Evolutionary conservation across 2,329 filamentous ascomycete genomes (phyloP).

Genomic region (Rhinocladiella mackenziei): DNA sequence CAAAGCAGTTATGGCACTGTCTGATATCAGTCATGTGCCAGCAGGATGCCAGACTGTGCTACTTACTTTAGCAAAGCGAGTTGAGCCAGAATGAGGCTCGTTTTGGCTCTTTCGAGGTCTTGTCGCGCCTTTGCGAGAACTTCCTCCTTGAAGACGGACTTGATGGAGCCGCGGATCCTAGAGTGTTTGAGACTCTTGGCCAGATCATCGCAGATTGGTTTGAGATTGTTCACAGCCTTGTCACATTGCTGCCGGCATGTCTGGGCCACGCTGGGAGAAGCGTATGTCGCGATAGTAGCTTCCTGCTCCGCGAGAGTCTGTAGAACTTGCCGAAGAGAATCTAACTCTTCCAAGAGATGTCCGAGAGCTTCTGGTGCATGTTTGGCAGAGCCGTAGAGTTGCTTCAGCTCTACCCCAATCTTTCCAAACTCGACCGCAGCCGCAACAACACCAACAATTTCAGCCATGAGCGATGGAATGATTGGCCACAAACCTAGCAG

Average conservation of each 20-base stretch:
- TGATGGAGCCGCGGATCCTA: slow-evolving; percentile 6
- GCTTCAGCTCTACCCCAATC: slow-evolving; percentile 5
- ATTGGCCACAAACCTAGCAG: too few relatives aligned
- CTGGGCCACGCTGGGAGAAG: slow-evolving; percentile 1
- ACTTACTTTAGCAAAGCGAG: slow-evolving; percentile 4
- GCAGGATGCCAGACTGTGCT: neutral
- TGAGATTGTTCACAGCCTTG: slow-evolving; percentile 9
- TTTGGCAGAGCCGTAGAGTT: slow-evolving; percentile 6
- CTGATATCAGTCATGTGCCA: neutral
- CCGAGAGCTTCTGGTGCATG: slow-evolving; percentile 7
- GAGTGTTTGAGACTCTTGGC: slow-evolving; percentile 7
- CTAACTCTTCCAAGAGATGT: slow-evolving; percentile 10
- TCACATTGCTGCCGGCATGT: slow-evolving; percentile 10
- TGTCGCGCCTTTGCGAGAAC: slow-evolving; percentile 4
- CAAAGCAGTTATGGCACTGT: slow-evolving; percentile 8
- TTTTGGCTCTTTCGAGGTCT: slow-evolving; percentile 7
- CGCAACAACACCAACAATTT: slow-evolving; percentile 12
- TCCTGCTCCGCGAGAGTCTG: slow-evolving; percentile 12
- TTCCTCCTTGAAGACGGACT: slow-evolving; percentile 6
- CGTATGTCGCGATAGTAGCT: slow-evolving; percentile 2
- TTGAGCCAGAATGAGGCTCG: slow-evolving; percentile 9
- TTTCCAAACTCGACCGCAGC: slow-evolving; percentile 10
- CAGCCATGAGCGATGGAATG: too few relatives aligned
- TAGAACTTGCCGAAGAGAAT: slow-evolving; percentile 3
- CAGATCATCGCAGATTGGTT: slow-evolving; percentile 5